Percentiles rank a stretch among this genome's conserved stretches.
These are phyloP conservation scores for Phytophthora multivora DNA, from an alignment of 352 stramenopile genomes.

Conservation along the genomic window DNA sequence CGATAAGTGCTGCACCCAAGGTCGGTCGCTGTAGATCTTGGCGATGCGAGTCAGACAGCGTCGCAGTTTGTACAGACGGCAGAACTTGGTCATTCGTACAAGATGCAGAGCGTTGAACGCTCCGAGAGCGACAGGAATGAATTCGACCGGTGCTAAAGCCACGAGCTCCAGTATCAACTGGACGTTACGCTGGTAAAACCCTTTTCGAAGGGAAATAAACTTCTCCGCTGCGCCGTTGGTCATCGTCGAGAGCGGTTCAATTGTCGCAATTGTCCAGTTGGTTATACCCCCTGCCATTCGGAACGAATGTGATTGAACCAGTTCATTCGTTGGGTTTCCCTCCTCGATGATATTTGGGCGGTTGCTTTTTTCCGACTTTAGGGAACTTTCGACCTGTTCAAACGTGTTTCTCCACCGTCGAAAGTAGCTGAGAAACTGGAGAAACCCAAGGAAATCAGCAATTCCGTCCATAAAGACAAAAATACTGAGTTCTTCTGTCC, in stretches of 20 bases:
- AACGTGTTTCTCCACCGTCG: constrained; percentile 23
- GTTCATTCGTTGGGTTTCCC: too few relatives aligned
- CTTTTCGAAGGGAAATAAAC: constrained; percentile 6
- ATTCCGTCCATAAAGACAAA: constrained; percentile 48
- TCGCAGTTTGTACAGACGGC: constrained; percentile 50
- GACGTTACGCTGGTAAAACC: constrained; percentile 21
- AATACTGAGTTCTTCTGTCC: constrained; percentile 47
- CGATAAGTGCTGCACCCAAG: constrained; percentile 48
- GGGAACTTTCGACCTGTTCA: constrained; percentile 2
- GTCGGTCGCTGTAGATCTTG: constrained; percentile 49
- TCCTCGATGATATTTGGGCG: neutral
- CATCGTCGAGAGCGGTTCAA: constrained; percentile 22
- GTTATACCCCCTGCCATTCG: constrained; percentile 8
- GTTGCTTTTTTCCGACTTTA: constrained; percentile 42
- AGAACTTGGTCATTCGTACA: constrained; percentile 63
- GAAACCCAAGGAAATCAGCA: constrained; percentile 44
- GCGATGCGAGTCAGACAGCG: constrained; percentile 43
- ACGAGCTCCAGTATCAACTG: constrained; percentile 55
- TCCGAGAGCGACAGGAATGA: constrained; percentile 35
- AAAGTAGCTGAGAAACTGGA: constrained; percentile 53
- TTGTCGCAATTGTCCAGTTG: constrained; percentile 55
- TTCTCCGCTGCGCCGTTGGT: neutral
- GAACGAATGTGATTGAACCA: neutral
- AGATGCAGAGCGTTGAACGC: constrained; percentile 63
- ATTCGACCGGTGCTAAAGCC: constrained; percentile 54